These are phyloP conservation scores for Penicillium italicum DNA, from an alignment of 2,329 filamentous ascomycete genomes.

Conservation along the genomic window DNA sequence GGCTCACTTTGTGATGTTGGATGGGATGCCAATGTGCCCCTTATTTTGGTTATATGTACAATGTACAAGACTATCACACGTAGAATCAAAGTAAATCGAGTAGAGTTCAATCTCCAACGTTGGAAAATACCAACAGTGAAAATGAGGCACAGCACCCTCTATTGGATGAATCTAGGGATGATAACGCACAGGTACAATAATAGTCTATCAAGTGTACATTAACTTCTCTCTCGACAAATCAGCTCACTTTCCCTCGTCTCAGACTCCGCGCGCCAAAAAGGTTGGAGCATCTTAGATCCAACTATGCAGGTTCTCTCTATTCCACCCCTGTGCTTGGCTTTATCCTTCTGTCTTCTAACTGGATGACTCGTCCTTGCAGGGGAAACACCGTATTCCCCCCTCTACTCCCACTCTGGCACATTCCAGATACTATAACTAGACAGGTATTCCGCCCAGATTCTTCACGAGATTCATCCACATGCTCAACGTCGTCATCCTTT, in stretches of 20 bases:
- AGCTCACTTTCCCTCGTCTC: slow-evolving; percentile 7
- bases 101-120: background rate
- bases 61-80: background rate
- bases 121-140: background rate
- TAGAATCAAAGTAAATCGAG: background rate
- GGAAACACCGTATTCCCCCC: slow-evolving; percentile 1
- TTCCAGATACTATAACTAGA: slow-evolving; percentile 30
- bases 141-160: background rate
- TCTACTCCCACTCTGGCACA: slow-evolving; percentile 17
- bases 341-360: slow-evolving; percentile 13
- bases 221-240: slow-evolving; percentile 11
- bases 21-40: background rate
- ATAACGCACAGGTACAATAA: slow-evolving; percentile 10
- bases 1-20: background rate
- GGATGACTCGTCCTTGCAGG: slow-evolving; percentile 21
- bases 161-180: slow-evolving; percentile 22
- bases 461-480: slow-evolving; percentile 36
- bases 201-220: slow-evolving; percentile 4
- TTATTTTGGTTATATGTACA: background rate
- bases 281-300: slow-evolving; percentile 26
- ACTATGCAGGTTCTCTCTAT: slow-evolving; percentile 21
- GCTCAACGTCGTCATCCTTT: slow-evolving; percentile 24
- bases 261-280: slow-evolving; percentile 15
- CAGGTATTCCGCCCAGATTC: slow-evolving; percentile 27
- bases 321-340: slow-evolving; percentile 11